Conservation (phyloP, 768 basidiomycete species). For the Sarcodon aspratus region DNA sequence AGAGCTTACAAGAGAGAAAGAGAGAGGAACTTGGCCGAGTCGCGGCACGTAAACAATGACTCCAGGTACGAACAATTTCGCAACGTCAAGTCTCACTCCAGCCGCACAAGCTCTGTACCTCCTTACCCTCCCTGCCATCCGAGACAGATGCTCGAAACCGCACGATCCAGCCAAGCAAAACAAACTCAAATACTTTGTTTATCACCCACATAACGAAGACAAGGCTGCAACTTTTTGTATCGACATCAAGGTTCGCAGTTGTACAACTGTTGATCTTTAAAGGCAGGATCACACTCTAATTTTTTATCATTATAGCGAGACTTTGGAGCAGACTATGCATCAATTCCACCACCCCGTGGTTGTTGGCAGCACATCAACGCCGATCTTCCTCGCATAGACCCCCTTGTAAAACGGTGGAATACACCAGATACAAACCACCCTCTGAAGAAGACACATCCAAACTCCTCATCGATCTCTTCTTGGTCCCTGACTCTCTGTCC, state of each 20-base stretch:
- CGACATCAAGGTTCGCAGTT: conserved; percentile 51
- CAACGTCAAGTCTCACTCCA: too few relatives aligned
- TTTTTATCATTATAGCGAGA: too few relatives aligned
- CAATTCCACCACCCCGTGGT: conserved; percentile 76
- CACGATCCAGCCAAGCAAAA: too few relatives aligned
- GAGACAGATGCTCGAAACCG: conserved; percentile 73
- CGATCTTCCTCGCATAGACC: conserved; percentile 48
- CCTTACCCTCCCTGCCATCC: conserved; percentile 77
- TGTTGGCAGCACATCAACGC: conserved; percentile 85
- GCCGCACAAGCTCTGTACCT: conserved; percentile 61
- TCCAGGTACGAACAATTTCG: too few relatives aligned
- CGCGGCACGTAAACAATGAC: conserved; percentile 1
- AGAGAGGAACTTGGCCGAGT: conserved; percentile 9
- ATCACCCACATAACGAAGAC: too few relatives aligned
- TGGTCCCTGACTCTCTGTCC: conserved; percentile 80
- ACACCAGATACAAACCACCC: conserved; percentile 25
- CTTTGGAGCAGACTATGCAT: conserved; percentile 48
- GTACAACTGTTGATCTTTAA: not conserved
- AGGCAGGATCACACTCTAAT: too few relatives aligned
- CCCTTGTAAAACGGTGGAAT: too few relatives aligned
- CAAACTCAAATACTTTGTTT: too few relatives aligned
- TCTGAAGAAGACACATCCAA: conserved; percentile 50
- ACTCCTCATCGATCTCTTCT: conserved; percentile 79
- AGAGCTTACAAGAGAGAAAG: too few relatives aligned
- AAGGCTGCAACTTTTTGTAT: too few relatives aligned